These are phyloP conservation scores for Talaromyces islandicus DNA, from an alignment of 2,329 filamentous ascomycete genomes.

Conservation along the genomic window DNA sequence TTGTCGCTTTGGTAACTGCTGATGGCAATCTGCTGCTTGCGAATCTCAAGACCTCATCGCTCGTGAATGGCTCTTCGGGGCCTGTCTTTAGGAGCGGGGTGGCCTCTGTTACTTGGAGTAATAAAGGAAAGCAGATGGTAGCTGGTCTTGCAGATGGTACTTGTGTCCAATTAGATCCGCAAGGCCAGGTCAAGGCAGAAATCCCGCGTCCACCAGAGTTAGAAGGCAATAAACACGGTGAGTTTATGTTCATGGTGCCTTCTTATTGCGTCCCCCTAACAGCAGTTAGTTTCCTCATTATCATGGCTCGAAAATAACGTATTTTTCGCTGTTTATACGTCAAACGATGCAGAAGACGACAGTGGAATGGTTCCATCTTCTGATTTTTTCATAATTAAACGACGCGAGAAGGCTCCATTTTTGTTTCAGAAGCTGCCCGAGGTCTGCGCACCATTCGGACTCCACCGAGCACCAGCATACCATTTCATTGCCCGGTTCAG, in stretches of 20 bases:
- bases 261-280: slow-evolving; percentile 10
- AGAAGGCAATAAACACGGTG: slow-evolving; percentile 60
- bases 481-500: slow-evolving; percentile 72
- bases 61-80: slow-evolving; percentile 56
- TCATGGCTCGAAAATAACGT: slow-evolving; percentile 84
- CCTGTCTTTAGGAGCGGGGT: slow-evolving; percentile 66
- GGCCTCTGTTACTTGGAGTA: slow-evolving; percentile 85
- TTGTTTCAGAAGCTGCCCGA: slow-evolving; percentile 69
- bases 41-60: slow-evolving; percentile 63
- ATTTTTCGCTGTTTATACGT: slow-evolving; percentile 74
- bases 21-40: slow-evolving; percentile 79
- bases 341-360: slow-evolving; percentile 49
- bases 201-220: slow-evolving; percentile 72
- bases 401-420: slow-evolving; percentile 57
- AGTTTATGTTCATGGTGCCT: slow-evolving; percentile 22
- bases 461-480: slow-evolving; percentile 61
- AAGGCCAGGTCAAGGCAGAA: slow-evolving; percentile 68
- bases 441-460: slow-evolving; percentile 66
- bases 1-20: slow-evolving; percentile 73
- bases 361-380: slow-evolving; percentile 53
- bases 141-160: slow-evolving; percentile 78
- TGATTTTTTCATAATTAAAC: slow-evolving; percentile 72
- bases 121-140: slow-evolving; percentile 84
- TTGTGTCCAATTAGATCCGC: slow-evolving; percentile 74
- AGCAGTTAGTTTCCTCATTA: slow-evolving; percentile 61